Evolutionary conservation across 1,284 basidiomycete species (phyloP).

Genomic region (Pseudozyma sp.): DNA sequence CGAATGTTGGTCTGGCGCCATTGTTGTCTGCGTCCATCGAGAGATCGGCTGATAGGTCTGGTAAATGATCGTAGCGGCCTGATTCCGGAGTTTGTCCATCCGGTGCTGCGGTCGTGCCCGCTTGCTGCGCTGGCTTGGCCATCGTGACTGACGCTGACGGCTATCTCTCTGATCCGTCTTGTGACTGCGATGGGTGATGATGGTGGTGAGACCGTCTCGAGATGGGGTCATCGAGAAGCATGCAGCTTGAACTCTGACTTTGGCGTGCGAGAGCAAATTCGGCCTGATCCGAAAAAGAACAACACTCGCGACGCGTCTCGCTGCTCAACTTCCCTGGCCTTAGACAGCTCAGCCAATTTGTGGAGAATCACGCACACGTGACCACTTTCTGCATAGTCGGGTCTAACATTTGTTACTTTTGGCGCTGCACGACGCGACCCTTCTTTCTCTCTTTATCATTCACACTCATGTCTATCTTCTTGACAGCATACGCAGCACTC

Average conservation of each 20-base stretch:
- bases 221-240: not conserved
- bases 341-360: constrained; percentile 2
- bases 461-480: not conserved
- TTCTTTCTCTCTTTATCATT: constrained; percentile 21
- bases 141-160: not conserved
- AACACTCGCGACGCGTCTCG: constrained; percentile 49
- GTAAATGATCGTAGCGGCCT: constrained; percentile 34
- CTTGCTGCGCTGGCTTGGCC: not conserved
- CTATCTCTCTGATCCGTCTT: not conserved
- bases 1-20: constrained; percentile 41
- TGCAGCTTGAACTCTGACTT: constrained; percentile 3
- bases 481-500: not conserved
- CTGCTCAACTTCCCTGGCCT: not conserved
- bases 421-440: constrained; percentile 34
- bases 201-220: constrained; percentile 12
- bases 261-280: not conserved
- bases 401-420: constrained; percentile 6
- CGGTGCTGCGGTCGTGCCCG: not conserved
- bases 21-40: constrained; percentile 18
- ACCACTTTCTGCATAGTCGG: not conserved
- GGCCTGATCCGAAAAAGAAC: constrained; percentile 16
- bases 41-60: constrained; percentile 36
- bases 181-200: constrained; percentile 5
- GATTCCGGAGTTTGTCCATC: constrained; percentile 4
- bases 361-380: constrained; percentile 20